Evolutionary conservation across 2,329 filamentous ascomycete genomes (phyloP), one percentile per base, ranked within the genome.

Genomic region (Aspergillus spinulosporus): DNA sequence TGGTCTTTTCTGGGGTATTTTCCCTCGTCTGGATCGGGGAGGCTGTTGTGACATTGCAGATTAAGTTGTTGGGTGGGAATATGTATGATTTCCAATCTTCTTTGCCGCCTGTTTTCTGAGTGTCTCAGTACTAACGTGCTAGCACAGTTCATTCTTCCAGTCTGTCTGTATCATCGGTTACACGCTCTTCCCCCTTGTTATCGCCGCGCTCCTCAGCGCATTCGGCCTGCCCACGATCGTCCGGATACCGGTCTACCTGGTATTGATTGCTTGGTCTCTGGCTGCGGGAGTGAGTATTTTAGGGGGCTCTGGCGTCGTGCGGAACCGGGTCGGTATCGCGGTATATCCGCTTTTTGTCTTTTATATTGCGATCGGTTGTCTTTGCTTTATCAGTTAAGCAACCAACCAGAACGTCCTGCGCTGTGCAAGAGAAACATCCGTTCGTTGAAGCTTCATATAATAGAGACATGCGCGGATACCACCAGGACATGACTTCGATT

Each of bases 111-210:
- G 21, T 21, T 12, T 39, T 15, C 21, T 48, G 9, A 5, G 4
- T 29, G n/a, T 37, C 34, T 37, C n/a, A 14, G 12, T 57, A 56
- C 66, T 70, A 50, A 71, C 50, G 21, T 31, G 6, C 21, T 29
- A 12, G n/a, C 67, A 49, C 71, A 97, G 93, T 68, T 97, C 94
- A 14, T 99, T 99, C 74, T 94, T 96, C 69, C 94, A 99, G 75
- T 96, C 92, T 56, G 85, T 99, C 64, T 97, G 92, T 74, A 95
- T 99, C 67, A 99, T 99, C 71, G 94, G 94, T 46, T 99, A 99
- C 76, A 99, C 94, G 1, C 84, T 99, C 54, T 99, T 99, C 77
- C 94, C 94, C 1, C 84, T 99, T 52, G 94, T 97, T 66, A 89
- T 99, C 64, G 95, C 95, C 5, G 87, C 93, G 1, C 78, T 97